Evolutionary conservation across 768 basidiomycete genomes (phyloP).

Genomic region (Artomyces pyxidatus): DNA sequence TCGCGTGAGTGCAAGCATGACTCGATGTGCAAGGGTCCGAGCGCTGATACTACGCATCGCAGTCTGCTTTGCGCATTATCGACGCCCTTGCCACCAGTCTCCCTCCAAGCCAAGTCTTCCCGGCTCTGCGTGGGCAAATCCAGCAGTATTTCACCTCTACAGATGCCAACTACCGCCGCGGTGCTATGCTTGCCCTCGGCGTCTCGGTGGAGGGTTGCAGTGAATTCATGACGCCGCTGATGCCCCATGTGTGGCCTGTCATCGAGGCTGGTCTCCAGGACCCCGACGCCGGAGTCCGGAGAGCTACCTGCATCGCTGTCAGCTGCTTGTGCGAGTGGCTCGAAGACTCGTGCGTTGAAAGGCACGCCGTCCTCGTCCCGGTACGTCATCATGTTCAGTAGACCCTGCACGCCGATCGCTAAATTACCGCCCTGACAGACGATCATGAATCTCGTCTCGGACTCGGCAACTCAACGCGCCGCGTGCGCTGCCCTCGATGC

Average conservation of each 20-base stretch:
- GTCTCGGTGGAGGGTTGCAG: slow-evolving; percentile 96
- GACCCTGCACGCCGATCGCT: background rate
- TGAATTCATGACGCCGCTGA: slow-evolving; percentile 93
- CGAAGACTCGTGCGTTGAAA: slow-evolving; percentile 82
- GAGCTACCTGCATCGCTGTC: slow-evolving; percentile 93
- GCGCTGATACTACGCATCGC: slow-evolving; percentile 9
- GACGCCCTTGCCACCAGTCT: slow-evolving; percentile 88
- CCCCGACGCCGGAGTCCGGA: slow-evolving; percentile 75
- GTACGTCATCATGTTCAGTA: slow-evolving; percentile 32
- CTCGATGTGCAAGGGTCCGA: background rate
- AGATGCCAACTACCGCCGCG: slow-evolving; percentile 75
- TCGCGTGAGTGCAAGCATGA: slow-evolving; percentile 45
- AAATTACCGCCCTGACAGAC: slow-evolving; percentile 51
- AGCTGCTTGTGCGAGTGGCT: slow-evolving; percentile 97
- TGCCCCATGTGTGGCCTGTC: slow-evolving; percentile 88
- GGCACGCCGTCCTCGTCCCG: slow-evolving; percentile 80
- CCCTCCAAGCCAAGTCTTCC: slow-evolving; percentile 95
- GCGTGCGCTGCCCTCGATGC: slow-evolving; percentile 98
- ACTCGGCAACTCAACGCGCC: slow-evolving; percentile 76
- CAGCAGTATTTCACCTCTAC: slow-evolving; percentile 77
- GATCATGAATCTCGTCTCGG: slow-evolving; percentile 86
- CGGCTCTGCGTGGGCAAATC: slow-evolving; percentile 75
- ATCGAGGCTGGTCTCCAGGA: slow-evolving; percentile 87
- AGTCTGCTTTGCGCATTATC: slow-evolving; percentile 92
- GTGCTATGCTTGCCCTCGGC: slow-evolving; percentile 91